Conservation (phyloP, 2,329 filamentous ascomycete genomes). For the Elsinoe australis region DNA sequence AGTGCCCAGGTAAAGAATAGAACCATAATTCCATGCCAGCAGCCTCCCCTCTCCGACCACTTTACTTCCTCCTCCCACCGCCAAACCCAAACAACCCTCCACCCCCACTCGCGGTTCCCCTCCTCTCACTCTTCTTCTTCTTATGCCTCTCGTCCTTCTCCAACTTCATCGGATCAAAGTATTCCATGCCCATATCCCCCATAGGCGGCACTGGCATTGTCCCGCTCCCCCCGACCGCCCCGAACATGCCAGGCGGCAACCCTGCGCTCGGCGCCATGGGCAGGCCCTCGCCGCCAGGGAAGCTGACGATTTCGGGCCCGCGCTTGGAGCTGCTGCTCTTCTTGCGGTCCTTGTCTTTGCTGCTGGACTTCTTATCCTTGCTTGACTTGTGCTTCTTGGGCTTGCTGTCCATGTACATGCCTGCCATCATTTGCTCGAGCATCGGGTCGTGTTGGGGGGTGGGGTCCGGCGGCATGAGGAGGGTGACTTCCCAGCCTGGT, state of each 20-base stretch:
- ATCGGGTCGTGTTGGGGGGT: conserved; percentile 23
- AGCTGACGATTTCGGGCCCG: background rate
- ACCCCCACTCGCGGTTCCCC: background rate
- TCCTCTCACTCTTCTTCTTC: conserved; percentile 3
- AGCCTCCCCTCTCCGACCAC: no score
- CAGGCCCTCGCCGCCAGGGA: background rate
- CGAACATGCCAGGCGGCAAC: background rate
- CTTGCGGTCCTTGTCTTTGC: background rate
- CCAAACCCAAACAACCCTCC: conserved; percentile 9
- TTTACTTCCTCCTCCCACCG: conserved; percentile 1
- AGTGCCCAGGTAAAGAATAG: no score
- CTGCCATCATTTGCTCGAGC: conserved; percentile 12
- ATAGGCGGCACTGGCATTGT: background rate
- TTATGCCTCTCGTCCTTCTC: conserved; percentile 10
- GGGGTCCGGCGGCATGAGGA: conserved; percentile 45
- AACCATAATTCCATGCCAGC: no score
- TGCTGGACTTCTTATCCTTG: conserved; percentile 2
- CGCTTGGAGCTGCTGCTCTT: no score
- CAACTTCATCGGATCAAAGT: conserved; percentile 3
- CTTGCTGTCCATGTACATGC: background rate
- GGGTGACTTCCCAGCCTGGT: conserved; percentile 42
- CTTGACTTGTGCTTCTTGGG: conserved; percentile 14
- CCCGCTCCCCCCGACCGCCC: background rate
- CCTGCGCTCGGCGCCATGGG: background rate
- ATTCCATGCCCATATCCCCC: background rate